Evolutionary conservation across 352 stramenopile species (phyloP).

Genomic region (Pythium chondricola): DNA sequence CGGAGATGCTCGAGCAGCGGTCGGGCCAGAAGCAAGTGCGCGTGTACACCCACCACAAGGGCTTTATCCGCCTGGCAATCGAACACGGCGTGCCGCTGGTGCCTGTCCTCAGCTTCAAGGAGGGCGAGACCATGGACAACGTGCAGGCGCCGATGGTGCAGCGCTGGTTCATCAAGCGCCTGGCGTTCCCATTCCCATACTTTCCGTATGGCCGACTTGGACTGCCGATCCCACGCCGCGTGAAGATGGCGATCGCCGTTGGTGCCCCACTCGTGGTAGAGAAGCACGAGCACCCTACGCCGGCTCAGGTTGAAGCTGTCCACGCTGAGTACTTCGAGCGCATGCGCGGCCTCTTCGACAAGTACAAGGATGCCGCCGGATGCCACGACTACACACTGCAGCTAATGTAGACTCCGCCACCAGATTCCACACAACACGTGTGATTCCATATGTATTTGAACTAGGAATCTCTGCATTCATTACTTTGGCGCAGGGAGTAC

Average conservation of each 20-base stretch:
- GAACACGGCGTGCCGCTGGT: slow-evolving; percentile 69
- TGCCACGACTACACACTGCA: slow-evolving; percentile 72
- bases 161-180: slow-evolving; percentile 70
- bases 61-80: slow-evolving; percentile 75
- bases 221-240: slow-evolving; percentile 62
- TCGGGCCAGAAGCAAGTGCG: slow-evolving; percentile 55
- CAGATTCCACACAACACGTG: too few relatives aligned
- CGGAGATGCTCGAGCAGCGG: slow-evolving; percentile 74
- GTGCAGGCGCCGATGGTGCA: slow-evolving; percentile 63
- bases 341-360: slow-evolving; percentile 55
- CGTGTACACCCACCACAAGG: slow-evolving; percentile 70
- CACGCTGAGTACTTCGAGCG: slow-evolving; percentile 52
- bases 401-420: too few relatives aligned
- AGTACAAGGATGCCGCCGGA: slow-evolving; percentile 68
- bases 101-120: slow-evolving; percentile 74
- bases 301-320: slow-evolving; percentile 55
- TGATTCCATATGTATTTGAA: too few relatives aligned
- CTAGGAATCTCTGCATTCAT: too few relatives aligned
- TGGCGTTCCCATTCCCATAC: slow-evolving; percentile 77
- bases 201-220: slow-evolving; percentile 64
- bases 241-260: slow-evolving; percentile 58
- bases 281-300: slow-evolving; percentile 35
- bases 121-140: slow-evolving; percentile 82
- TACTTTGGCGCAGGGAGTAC: too few relatives aligned
- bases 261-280: slow-evolving; percentile 50